Conservation (phyloP, 768 basidiomycete species). For the Leccinum imitatum region DNA sequence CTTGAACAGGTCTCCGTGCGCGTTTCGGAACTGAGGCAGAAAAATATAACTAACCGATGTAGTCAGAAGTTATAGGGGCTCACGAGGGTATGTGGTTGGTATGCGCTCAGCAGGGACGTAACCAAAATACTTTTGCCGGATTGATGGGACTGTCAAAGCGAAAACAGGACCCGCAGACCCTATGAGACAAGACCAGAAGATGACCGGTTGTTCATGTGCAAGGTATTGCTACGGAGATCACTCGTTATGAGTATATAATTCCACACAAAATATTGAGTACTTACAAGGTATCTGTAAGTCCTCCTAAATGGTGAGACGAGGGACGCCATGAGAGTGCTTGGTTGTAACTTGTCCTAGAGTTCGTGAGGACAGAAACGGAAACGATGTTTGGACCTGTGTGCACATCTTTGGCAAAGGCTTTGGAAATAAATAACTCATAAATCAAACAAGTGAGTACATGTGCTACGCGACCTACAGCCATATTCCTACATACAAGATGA, state of each 20-base stretch:
- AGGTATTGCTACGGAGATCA: conserved; percentile 66
- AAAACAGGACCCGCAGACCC: conserved; percentile 75
- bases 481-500: background rate
- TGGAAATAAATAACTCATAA: conserved; percentile 23
- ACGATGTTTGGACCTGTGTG: conserved; percentile 24
- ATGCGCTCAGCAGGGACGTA: conserved; percentile 66
- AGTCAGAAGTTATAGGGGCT: conserved; percentile 29
- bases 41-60: too few relatives aligned
- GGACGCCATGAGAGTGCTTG: conserved; percentile 25
- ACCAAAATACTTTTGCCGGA: conserved; percentile 68
- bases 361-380: conserved; percentile 15
- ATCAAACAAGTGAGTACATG: background rate
- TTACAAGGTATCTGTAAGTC: conserved; percentile 32
- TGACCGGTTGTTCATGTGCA: conserved; percentile 87
- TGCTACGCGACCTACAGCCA: too few relatives aligned
- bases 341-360: background rate
- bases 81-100: conserved; percentile 79
- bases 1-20: conserved; percentile 62
- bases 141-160: conserved; percentile 73
- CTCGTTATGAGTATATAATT: background rate
- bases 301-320: conserved; percentile 30
- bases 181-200: conserved; percentile 82
- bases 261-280: background rate
- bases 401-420: conserved; percentile 23
- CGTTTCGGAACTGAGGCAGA: conserved; percentile 62